These are phyloP conservation scores for Meyerozyma sp. DNA, from an alignment of 1,139 yeast species.

Conservation along the genomic window DNA sequence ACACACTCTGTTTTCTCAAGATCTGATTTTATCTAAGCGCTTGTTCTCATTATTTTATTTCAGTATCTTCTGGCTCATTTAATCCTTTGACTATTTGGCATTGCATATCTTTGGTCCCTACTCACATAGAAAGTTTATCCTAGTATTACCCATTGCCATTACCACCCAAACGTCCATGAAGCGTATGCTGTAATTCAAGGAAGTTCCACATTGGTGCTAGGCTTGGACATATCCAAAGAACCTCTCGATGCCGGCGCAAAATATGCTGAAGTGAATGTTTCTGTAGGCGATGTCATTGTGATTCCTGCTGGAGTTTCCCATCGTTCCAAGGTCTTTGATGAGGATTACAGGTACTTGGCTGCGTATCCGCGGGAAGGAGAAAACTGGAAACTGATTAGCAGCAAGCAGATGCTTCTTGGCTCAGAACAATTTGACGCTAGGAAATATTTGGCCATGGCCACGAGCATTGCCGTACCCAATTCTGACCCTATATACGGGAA, in stretches of 20 bases:
- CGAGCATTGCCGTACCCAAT: no score
- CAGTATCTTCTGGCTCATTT: no score
- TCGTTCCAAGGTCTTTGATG: no score
- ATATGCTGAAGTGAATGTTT: no score
- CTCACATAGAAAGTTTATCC: constrained; percentile 1
- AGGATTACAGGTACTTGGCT: not conserved
- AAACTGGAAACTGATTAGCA: not conserved
- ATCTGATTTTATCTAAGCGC: no score
- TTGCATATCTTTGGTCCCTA: no score
- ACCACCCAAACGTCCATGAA: constrained; percentile 8
- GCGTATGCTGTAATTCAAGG: constrained; percentile 5
- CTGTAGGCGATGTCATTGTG: not conserved
- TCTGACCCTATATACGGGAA: no score
- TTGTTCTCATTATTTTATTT: no score
- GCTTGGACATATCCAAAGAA: not conserved
- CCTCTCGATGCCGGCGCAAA: not conserved
- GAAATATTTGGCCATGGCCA: no score
- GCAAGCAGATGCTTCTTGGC: not conserved
- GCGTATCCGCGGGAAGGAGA: not conserved
- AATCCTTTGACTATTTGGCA: no score
- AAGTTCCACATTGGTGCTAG: constrained; percentile 4
- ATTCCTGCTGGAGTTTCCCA: not conserved
- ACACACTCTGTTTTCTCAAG: no score
- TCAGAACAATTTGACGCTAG: no score
- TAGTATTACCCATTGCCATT: constrained; percentile 3